A percentile compares a stretch with the other conserved stretches of the same genome.
phyloP scores from a whole-genome alignment of 768 basidiomycete genomes.

The Lactarius psammicola region DNA sequence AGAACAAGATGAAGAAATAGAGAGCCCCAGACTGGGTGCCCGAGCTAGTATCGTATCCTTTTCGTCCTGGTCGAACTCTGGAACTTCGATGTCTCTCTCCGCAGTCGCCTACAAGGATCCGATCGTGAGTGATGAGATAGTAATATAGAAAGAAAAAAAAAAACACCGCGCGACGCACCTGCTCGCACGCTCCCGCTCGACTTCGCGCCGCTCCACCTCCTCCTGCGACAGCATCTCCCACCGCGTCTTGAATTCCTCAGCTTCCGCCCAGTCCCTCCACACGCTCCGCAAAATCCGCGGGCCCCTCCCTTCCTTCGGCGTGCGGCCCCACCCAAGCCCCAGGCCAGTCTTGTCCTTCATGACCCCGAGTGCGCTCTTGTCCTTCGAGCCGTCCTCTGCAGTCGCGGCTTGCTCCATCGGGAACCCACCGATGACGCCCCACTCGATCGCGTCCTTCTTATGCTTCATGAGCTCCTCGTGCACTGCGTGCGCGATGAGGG shows the following conservation, averaged over 20 bases:
- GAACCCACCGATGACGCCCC: constrained; percentile 78
- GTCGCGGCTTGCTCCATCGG: constrained; percentile 36
- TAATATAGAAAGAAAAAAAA: neutral
- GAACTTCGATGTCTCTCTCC: constrained; percentile 66
- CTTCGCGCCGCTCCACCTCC: constrained; percentile 87
- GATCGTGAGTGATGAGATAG: neutral
- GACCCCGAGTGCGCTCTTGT: constrained; percentile 52
- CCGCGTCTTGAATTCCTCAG: constrained; percentile 84
- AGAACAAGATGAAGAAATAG: neutral
- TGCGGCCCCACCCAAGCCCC: constrained; percentile 72
- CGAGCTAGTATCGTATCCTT: constrained; percentile 28
- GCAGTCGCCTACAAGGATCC: constrained; percentile 46
- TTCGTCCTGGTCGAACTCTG: constrained; percentile 41
- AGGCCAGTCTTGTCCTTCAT: constrained; percentile 82
- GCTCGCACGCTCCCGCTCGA: constrained; percentile 83
- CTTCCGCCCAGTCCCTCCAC: constrained; percentile 95
- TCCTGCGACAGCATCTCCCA: constrained; percentile 86
- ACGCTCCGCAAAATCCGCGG: constrained; percentile 81
- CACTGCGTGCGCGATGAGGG: constrained; percentile 88
- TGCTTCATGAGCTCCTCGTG: constrained; percentile 96
- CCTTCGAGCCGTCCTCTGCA: constrained; percentile 40
- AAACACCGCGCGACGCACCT: constrained; percentile 43
- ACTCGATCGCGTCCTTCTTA: constrained; percentile 92
- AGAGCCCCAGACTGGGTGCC: neutral
- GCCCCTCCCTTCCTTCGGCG: constrained; percentile 74